A percentile compares a stretch with the other conserved stretches of the same genome.
phyloP scores from a whole-genome alignment of 2,329 filamentous ascomycete species.

The Pleoardoris graminearum region DNA sequence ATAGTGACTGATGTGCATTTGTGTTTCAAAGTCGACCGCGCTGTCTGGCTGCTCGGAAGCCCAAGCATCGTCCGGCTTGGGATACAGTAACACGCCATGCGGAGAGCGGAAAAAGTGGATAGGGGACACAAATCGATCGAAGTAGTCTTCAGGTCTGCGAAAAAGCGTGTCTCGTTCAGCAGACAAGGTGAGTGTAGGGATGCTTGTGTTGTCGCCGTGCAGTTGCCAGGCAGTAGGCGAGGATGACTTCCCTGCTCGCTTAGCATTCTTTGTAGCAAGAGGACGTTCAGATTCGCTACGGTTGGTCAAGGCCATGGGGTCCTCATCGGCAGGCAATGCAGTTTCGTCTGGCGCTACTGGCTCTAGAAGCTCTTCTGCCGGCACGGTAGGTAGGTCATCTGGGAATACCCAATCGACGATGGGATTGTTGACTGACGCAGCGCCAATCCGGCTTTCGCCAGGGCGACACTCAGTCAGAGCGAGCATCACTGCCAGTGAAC shows the following conservation, averaged over 20 bases:
- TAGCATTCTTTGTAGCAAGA: conserved; percentile 15
- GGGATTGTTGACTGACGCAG: conserved; percentile 53
- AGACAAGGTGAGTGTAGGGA: conserved; percentile 38
- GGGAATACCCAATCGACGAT: conserved; percentile 54
- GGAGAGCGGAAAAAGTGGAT: conserved; percentile 56
- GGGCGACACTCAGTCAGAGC: conserved; percentile 54
- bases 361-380: conserved; percentile 31
- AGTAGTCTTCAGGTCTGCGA: conserved; percentile 47
- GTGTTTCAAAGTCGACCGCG: conserved; percentile 36
- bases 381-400: conserved; percentile 32
- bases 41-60: conserved; percentile 32
- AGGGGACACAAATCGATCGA: conserved; percentile 56
- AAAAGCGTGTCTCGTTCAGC: conserved; percentile 47
- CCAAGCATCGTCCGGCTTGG: conserved; percentile 28
- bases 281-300: conserved; percentile 9
- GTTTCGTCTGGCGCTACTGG: conserved; percentile 36
- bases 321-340: conserved; percentile 33
- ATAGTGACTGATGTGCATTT: conserved; percentile 35
- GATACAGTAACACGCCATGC: conserved; percentile 30
- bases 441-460: conserved; percentile 47
- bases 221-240: conserved; percentile 33
- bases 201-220: conserved; percentile 25
- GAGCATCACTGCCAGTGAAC: conserved; percentile 53
- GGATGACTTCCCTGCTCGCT: conserved; percentile 23
- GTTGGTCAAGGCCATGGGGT: conserved; percentile 24